A percentile compares a stretch with the other conserved stretches of the same genome.
These are phyloP conservation scores for Leucosporidium yakuticum DNA, from an alignment of 768 basidiomycete genomes.

Conservation along the genomic window DNA sequence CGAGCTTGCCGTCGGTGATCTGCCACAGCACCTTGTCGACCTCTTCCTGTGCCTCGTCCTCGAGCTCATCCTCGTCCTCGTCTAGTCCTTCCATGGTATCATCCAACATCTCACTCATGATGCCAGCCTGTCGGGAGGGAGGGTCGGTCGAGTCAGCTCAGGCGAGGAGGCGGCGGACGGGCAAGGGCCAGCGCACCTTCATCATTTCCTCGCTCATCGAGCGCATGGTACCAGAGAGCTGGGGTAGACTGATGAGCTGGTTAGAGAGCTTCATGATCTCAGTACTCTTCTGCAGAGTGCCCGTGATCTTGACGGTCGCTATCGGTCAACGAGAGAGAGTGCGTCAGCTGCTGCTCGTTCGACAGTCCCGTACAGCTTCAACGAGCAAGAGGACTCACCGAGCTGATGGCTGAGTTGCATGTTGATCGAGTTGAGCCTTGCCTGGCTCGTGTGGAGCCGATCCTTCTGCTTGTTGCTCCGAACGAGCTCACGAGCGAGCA, in stretches of 20 bases:
- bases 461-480: constrained; percentile 92
- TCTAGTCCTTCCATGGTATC: constrained; percentile 68
- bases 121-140: constrained; percentile 63
- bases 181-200: constrained; percentile 55
- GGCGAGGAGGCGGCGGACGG: background rate
- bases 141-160: constrained; percentile 10
- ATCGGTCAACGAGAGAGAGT: constrained; percentile 6
- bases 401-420: constrained; percentile 86
- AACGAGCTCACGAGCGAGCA: constrained; percentile 90
- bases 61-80: constrained; percentile 88
- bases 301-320: constrained; percentile 97
- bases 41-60: constrained; percentile 94
- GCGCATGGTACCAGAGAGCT: constrained; percentile 85
- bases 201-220: constrained; percentile 99
- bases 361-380: too few relatives aligned
- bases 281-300: constrained; percentile 93
- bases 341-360: background rate
- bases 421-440: constrained; percentile 79
- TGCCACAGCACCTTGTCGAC: constrained; percentile 95
- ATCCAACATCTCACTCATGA: constrained; percentile 97
- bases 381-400: constrained; percentile 52
- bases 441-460: constrained; percentile 84
- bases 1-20: constrained; percentile 64
- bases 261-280: constrained; percentile 99
- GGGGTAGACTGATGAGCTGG: constrained; percentile 79